phyloP scores from a whole-genome alignment of 352 stramenopile genomes.

The Globisporangium carolinianum region DNA sequence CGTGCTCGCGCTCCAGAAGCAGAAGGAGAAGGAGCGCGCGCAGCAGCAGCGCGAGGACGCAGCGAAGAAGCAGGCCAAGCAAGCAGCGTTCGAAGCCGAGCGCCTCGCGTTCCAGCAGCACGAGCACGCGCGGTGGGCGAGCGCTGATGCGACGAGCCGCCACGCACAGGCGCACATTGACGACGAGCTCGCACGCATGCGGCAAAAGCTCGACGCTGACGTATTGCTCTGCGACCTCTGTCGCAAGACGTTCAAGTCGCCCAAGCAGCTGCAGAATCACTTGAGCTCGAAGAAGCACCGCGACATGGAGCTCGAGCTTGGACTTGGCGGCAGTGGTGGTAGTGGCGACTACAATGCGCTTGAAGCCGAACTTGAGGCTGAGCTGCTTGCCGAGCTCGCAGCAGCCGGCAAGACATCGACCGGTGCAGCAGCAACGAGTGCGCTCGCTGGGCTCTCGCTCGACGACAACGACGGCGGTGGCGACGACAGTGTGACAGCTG shows the following conservation, averaged over 20 bases:
- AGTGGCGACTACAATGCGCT: constrained; percentile 33
- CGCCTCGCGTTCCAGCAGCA: constrained; percentile 64
- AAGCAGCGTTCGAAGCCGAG: constrained; percentile 52
- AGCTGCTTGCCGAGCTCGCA: constrained; percentile 49
- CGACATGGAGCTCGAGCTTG: constrained; percentile 66
- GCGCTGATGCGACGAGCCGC: constrained; percentile 32
- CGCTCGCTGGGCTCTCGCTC: neutral
- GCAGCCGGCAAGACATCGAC: constrained; percentile 23
- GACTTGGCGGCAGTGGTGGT: constrained; percentile 21
- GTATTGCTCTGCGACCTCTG: constrained; percentile 73
- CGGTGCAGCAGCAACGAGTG: neutral
- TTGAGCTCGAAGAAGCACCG: constrained; percentile 76
- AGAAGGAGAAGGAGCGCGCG: constrained; percentile 57
- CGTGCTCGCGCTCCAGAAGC: constrained; percentile 56
- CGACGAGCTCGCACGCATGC: constrained; percentile 53
- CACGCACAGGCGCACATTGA: constrained; percentile 52
- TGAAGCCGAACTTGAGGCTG: constrained; percentile 57
- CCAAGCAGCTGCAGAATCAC: constrained; percentile 79
- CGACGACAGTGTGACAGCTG: neutral
- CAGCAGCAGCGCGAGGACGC: constrained; percentile 42
- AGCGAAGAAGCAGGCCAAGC: constrained; percentile 42
- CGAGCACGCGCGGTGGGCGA: constrained; percentile 52
- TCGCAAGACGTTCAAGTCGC: constrained; percentile 79
- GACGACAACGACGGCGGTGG: neutral
- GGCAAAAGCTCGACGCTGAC: constrained; percentile 62